These are phyloP conservation scores for Lantana camara DNA, from an alignment of 257 asterid genomes.

Conservation along the genomic window DNA sequence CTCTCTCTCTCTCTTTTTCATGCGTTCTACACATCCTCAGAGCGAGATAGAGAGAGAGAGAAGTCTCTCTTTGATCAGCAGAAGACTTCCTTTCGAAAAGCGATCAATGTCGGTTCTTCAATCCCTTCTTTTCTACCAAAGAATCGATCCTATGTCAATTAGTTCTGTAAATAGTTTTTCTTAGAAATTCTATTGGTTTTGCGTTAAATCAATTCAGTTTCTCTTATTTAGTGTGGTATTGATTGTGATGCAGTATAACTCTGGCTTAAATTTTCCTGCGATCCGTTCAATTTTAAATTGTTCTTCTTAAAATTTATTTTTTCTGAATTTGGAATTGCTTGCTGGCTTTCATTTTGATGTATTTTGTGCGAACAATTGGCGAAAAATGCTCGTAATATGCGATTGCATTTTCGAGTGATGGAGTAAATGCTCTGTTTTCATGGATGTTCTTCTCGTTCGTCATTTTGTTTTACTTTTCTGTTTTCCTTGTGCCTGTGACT, in stretches of 20 bases:
- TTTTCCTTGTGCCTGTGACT: not conserved
- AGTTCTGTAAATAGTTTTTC: conserved; percentile 5
- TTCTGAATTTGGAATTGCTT: not conserved
- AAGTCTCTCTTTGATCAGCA: conserved; percentile 36
- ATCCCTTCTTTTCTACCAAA: conserved; percentile 30
- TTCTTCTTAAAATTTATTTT: conserved; percentile 22
- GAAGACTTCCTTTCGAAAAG: conserved; percentile 37
- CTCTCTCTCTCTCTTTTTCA: conserved; percentile 39
- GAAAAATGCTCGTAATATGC: not conserved
- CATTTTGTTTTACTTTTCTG: not conserved
- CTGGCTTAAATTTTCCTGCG: conserved; percentile 27
- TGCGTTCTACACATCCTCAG: conserved; percentile 40
- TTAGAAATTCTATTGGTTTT: conserved; percentile 17
- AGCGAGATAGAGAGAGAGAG: conserved; percentile 12
- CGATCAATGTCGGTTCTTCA: conserved; percentile 61
- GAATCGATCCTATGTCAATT: conserved; percentile 24
- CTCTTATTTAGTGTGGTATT: conserved; percentile 6
- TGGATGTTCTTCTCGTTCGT: not conserved
- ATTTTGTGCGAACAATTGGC: not conserved
- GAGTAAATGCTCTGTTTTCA: not conserved
- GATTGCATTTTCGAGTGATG: not conserved
- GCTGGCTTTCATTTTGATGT: conserved; percentile 18
- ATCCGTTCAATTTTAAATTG: conserved; percentile 39
- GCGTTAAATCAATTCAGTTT: conserved; percentile 3
- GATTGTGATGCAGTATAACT: not conserved